These are phyloP conservation scores for Chrysoporthe cubensis DNA, from an alignment of 2,329 filamentous ascomycete species.

Conservation along the genomic window DNA sequence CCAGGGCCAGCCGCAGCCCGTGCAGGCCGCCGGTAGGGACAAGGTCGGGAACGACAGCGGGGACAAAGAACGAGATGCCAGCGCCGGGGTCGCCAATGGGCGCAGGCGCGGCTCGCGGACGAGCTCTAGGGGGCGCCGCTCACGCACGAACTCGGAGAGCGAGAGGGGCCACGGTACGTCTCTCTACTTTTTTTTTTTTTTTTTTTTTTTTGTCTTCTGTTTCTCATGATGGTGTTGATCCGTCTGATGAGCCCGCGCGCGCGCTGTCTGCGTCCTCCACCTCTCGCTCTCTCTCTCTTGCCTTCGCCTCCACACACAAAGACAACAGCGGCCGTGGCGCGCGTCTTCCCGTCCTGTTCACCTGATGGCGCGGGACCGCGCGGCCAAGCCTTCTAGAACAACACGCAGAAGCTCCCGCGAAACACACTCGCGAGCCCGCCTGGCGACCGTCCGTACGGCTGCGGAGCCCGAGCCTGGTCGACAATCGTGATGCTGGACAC, in stretches of 20 bases:
- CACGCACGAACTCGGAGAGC: constrained; percentile 21
- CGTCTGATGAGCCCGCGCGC: background rate
- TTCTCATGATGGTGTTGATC: constrained; percentile 2
- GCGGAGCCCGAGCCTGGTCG: background rate
- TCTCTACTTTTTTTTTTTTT: constrained; percentile 2
- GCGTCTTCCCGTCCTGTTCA: background rate
- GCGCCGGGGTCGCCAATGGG: constrained; percentile 2
- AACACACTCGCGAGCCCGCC: background rate
- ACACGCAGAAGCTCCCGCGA: constrained; percentile 3
- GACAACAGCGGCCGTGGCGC: too few relatives aligned
- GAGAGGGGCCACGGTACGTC: constrained; percentile 18
- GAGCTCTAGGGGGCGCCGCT: constrained; percentile 4
- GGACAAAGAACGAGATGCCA: constrained; percentile 1
- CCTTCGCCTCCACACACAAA: background rate
- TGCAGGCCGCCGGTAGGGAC: constrained; percentile 8
- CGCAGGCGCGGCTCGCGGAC: constrained; percentile 9
- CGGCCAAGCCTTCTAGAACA: constrained; percentile 8
- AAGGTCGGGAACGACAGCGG: background rate
- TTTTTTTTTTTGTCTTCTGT: background rate
- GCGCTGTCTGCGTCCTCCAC: background rate
- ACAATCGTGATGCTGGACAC: background rate
- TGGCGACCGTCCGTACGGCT: background rate
- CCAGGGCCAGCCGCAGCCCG: constrained; percentile 8
- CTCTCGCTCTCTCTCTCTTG: background rate
- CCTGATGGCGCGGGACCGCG: constrained; percentile 8